Percentiles rank a stretch among this genome's conserved stretches.
Conservation (phyloP, 345 rosid species). For the Fremontodendron californicum region DNA sequence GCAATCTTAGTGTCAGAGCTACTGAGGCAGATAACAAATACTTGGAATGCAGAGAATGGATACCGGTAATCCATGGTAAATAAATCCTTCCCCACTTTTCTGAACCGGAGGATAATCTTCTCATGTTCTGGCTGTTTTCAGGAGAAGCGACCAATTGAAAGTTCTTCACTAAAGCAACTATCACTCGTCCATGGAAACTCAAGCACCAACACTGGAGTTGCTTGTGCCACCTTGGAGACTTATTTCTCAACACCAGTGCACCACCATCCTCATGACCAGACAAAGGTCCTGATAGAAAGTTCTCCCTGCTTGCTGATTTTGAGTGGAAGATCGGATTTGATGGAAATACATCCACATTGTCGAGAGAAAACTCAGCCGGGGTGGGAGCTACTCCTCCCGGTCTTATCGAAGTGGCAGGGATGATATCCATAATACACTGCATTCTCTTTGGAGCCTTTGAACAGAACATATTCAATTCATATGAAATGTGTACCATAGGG, state of each 20-base stretch:
- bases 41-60: too few species aligned
- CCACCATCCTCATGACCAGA: slow-evolving; percentile 32
- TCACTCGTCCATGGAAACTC: slow-evolving; percentile 69
- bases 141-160: slow-evolving; percentile 61
- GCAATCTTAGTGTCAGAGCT: slow-evolving; percentile 77
- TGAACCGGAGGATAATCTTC: too few species aligned
- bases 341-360: slow-evolving; percentile 23
- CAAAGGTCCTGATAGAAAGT: slow-evolving; percentile 32
- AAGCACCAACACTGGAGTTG: slow-evolving; percentile 79
- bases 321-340: too few species aligned
- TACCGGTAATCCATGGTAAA: too few species aligned
- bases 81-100: too few species aligned
- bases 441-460: slow-evolving; percentile 80
- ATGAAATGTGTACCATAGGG: slow-evolving; percentile 55
- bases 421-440: slow-evolving; percentile 52
- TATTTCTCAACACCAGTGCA: slow-evolving; percentile 43
- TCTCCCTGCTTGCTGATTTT: too few species aligned
- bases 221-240: slow-evolving; percentile 82
- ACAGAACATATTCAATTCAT: slow-evolving; percentile 66
- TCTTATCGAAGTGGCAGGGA: slow-evolving; percentile 45
- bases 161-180: slow-evolving; percentile 73
- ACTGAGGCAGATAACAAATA: slow-evolving; percentile 69
- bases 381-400: slow-evolving; percentile 48
- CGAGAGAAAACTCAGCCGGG: slow-evolving; percentile 32
- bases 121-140: slow-evolving; percentile 43